A percentile compares a stretch with the other conserved stretches of the same genome.
phyloP scores from a whole-genome alignment of 345 rosid species.

The Citrus inodora region DNA sequence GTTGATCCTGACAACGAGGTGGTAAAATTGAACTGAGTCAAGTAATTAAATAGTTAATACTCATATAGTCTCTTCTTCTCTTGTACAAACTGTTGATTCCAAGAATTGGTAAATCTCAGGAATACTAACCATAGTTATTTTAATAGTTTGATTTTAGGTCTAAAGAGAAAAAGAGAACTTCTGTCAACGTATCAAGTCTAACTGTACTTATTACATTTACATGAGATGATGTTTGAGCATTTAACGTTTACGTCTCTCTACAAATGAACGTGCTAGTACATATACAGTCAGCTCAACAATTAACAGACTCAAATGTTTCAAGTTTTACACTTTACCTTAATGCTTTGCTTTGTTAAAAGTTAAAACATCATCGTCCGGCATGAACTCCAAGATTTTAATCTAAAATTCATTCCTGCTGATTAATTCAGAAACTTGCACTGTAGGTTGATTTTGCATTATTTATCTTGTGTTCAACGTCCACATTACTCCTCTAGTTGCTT shows the following conservation, averaged over 20 bases:
- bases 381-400: neutral
- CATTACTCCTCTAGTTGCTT: neutral
- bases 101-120: neutral
- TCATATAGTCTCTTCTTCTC: neutral
- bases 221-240: neutral
- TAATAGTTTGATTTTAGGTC: neutral
- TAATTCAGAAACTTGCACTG: neutral
- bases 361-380: neutral
- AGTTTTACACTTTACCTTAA: neutral
- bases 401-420: neutral
- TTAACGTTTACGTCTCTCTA: neutral
- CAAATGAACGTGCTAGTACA: neutral
- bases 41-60: neutral
- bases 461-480: neutral
- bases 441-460: neutral
- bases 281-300: neutral
- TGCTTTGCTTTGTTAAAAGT: neutral
- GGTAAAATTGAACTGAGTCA: conserved; percentile 1
- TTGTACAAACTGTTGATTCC: neutral
- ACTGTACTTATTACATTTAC: neutral
- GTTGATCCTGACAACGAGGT: conserved; percentile 36
- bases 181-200: neutral
- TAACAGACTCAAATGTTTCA: neutral
- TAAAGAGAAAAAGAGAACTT: neutral
- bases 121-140: neutral